Percentiles rank a stretch among this genome's conserved stretches.
Evolutionary conservation across 1,139 yeast species (phyloP).

Genomic region (Kurtzmaniella natalensis): DNA sequence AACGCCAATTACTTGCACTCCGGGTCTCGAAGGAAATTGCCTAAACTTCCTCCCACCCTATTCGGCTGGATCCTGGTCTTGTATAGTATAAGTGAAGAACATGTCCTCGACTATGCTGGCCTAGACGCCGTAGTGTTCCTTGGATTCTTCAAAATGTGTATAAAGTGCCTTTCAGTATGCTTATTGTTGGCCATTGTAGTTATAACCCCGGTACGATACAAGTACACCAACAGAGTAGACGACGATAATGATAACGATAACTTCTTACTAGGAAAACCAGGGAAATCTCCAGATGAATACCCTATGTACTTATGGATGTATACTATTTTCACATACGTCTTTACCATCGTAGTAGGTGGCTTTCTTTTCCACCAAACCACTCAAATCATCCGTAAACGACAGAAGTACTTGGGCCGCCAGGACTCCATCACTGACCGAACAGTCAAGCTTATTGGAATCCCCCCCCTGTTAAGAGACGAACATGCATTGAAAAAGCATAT

Average conservation of each 20-base stretch:
- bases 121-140: slow-evolving; percentile 87
- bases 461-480: slow-evolving; percentile 71
- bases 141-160: slow-evolving; percentile 75
- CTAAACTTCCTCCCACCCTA: slow-evolving; percentile 41
- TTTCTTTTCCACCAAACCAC: slow-evolving; percentile 34
- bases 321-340: slow-evolving; percentile 39
- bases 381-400: slow-evolving; percentile 37
- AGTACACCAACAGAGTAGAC: slow-evolving; percentile 66
- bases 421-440: slow-evolving; percentile 45
- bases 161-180: slow-evolving; percentile 54
- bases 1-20: slow-evolving; percentile 43
- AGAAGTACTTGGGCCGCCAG: slow-evolving; percentile 38
- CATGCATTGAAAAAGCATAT: slow-evolving; percentile 66
- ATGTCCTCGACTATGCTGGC: slow-evolving; percentile 85
- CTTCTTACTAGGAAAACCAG: too few relatives aligned
- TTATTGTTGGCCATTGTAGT: slow-evolving; percentile 60
- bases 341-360: slow-evolving; percentile 31
- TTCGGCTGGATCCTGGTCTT: slow-evolving; percentile 80
- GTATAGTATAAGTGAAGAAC: slow-evolving; percentile 62
- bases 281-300: too few relatives aligned
- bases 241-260: slow-evolving; percentile 45
- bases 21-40: slow-evolving; percentile 35
- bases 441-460: slow-evolving; percentile 49
- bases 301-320: slow-evolving; percentile 36
- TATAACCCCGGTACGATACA: slow-evolving; percentile 70